Evolutionary conservation across 768 basidiomycete genomes (phyloP).

Genomic region (Stropharia rugosoannulata): DNA sequence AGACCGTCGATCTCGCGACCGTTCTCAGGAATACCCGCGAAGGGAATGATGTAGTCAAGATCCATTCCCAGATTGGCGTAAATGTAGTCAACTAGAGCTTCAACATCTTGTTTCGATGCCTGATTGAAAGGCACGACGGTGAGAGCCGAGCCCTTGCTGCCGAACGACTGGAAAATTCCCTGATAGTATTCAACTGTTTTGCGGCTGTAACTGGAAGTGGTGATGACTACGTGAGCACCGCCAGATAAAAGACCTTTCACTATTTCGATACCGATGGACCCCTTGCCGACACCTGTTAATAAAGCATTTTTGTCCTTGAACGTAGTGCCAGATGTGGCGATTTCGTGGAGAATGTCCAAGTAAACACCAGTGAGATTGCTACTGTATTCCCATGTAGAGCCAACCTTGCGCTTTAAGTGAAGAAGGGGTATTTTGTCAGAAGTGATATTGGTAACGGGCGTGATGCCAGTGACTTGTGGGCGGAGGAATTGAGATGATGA

Average conservation of each 20-base stretch:
- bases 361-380: constrained; percentile 95
- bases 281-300: constrained; percentile 96
- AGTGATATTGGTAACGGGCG: constrained; percentile 70
- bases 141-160: constrained; percentile 93
- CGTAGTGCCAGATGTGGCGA: constrained; percentile 96
- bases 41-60: constrained; percentile 97
- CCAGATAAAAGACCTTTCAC: constrained; percentile 96
- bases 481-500: constrained; percentile 97
- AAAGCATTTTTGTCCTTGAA: constrained; percentile 99
- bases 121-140: constrained; percentile 99
- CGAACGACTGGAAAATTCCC: constrained; percentile 93
- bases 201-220: constrained; percentile 96
- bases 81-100: constrained; percentile 97
- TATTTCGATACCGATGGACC: constrained; percentile 97
- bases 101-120: constrained; percentile 97
- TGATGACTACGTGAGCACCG: constrained; percentile 95
- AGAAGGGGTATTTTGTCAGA: constrained; percentile 92
- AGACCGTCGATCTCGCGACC: constrained; percentile 97
- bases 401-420: constrained; percentile 96
- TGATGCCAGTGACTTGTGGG: constrained; percentile 75
- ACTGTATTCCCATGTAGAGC: constrained; percentile 94
- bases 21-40: constrained; percentile 98
- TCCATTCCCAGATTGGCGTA: constrained; percentile 94
- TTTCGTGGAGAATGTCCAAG: constrained; percentile 95
- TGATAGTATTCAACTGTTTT: constrained; percentile 98